Conservation (phyloP, 1,284 basidiomycete species). For the Moesziomyces sp. region DNA sequence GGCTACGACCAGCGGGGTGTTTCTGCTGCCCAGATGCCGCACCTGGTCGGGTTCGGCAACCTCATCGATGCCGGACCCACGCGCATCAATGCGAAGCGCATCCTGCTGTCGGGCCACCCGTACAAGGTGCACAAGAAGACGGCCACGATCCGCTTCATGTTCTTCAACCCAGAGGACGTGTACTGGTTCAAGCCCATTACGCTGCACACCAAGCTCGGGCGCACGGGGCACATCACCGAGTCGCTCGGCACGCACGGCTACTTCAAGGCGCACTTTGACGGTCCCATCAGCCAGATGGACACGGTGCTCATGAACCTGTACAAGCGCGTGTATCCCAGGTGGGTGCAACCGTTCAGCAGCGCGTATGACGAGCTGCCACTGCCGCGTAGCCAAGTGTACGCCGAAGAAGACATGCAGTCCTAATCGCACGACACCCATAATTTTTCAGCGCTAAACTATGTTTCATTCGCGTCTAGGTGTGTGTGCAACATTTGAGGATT, state of each 20-base stretch:
- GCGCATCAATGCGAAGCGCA: constrained; percentile 88
- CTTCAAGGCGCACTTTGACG: constrained; percentile 94
- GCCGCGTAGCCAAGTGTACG: constrained; percentile 22
- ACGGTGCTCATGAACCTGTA: constrained; percentile 59
- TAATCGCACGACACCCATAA: too few species aligned
- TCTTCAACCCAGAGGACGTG: constrained; percentile 95
- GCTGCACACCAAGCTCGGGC: constrained; percentile 90
- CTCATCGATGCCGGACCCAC: constrained; percentile 85
- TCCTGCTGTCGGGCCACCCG: constrained; percentile 93
- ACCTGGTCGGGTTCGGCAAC: constrained; percentile 89
- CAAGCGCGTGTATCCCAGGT: constrained; percentile 84
- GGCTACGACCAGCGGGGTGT: constrained; percentile 65
- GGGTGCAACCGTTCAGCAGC: constrained; percentile 68
- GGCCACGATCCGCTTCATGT: constrained; percentile 97
- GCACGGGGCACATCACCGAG: constrained; percentile 88
- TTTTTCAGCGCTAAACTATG: too few species aligned
- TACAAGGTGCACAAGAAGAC: constrained; percentile 98
- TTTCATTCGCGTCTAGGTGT: too few species aligned
- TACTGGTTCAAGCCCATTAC: constrained; percentile 93
- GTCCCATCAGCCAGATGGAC: constrained; percentile 91
- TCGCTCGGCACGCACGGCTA: constrained; percentile 98
- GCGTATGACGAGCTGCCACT: constrained; percentile 34
- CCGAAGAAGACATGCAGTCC: too few species aligned
- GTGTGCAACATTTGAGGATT: too few species aligned
- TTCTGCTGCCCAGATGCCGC: constrained; percentile 61